Evolutionary conservation across 179 eudicot genomes (phyloP).

Genomic region (Beta lomatogona): DNA sequence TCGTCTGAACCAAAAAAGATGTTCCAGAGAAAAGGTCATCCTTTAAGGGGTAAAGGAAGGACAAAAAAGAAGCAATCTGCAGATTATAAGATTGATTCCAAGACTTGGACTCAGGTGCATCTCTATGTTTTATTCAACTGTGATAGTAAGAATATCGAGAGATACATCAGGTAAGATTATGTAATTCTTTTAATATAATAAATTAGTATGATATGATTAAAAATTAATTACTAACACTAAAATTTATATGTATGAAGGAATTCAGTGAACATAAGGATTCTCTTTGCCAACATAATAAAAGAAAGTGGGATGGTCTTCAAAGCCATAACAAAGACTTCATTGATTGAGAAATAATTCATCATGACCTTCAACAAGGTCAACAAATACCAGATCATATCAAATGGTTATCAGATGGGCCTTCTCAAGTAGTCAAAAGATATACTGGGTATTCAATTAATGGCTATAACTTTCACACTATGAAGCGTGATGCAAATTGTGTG

Average conservation of each 20-base stretch:
- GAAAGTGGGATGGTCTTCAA: slow-evolving; percentile 9
- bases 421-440: too few relatives aligned
- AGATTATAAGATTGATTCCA: background rate
- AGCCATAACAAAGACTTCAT: slow-evolving; percentile 9
- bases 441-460: too few relatives aligned
- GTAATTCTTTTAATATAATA: background rate
- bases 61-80: background rate
- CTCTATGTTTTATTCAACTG: slow-evolving; percentile 11
- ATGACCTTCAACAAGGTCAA: too few relatives aligned
- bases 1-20: background rate
- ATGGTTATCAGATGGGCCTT: too few relatives aligned
- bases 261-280: slow-evolving; percentile 13
- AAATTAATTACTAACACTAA: background rate
- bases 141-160: background rate
- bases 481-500: too few relatives aligned
- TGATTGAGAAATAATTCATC: too few relatives aligned
- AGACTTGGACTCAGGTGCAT: background rate
- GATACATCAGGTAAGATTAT: background rate
- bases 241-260: background rate
- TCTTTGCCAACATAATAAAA: too few relatives aligned
- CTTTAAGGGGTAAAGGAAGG: background rate
- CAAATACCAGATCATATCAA: too few relatives aligned
- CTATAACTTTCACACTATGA: too few relatives aligned
- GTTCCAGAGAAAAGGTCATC: background rate
- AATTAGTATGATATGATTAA: background rate